phyloP scores from a whole-genome alignment of 2,329 filamentous ascomycete genomes.

The Fusarium sp. region DNA sequence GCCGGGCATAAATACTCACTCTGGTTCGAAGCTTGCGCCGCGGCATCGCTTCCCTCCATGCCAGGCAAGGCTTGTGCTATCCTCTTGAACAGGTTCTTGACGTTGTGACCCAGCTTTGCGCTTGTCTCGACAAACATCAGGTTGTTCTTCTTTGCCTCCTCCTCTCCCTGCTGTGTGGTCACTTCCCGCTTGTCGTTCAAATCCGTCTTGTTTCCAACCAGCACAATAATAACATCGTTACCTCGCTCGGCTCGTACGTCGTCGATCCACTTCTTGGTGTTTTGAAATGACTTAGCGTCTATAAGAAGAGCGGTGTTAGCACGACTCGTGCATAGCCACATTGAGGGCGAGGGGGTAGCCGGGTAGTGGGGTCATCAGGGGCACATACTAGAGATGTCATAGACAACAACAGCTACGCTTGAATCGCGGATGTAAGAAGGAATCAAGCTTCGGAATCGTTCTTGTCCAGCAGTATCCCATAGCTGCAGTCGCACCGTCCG shows the following conservation, averaged over 20 bases:
- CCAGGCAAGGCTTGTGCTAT: slow-evolving; percentile 98
- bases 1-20: slow-evolving; percentile 66
- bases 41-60: slow-evolving; percentile 91
- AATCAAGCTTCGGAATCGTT: slow-evolving; percentile 95
- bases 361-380: slow-evolving; percentile 35
- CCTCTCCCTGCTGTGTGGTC: slow-evolving; percentile 94
- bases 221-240: slow-evolving; percentile 98
- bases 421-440: slow-evolving; percentile 99
- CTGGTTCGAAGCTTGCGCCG: slow-evolving; percentile 76
- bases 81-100: slow-evolving; percentile 96
- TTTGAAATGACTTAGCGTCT: slow-evolving; percentile 96
- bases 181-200: slow-evolving; percentile 98
- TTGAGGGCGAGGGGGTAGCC: slow-evolving; percentile 7
- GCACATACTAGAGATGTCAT: slow-evolving; percentile 87
- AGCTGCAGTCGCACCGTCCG: slow-evolving; percentile 96
- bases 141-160: slow-evolving; percentile 97
- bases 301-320: slow-evolving; percentile 32
- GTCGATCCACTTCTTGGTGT: slow-evolving; percentile 99
- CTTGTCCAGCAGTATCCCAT: slow-evolving; percentile 98
- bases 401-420: slow-evolving; percentile 96
- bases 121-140: slow-evolving; percentile 99
- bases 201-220: slow-evolving; percentile 99
- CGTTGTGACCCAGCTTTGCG: slow-evolving; percentile 97
- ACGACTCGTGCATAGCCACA: slow-evolving; percentile 20
- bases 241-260: slow-evolving; percentile 96